Evolutionary conservation across 1,284 basidiomycete species (phyloP), one percentile per base, ranked within the genome.

Genomic region (Inonotus hispidus): DNA sequence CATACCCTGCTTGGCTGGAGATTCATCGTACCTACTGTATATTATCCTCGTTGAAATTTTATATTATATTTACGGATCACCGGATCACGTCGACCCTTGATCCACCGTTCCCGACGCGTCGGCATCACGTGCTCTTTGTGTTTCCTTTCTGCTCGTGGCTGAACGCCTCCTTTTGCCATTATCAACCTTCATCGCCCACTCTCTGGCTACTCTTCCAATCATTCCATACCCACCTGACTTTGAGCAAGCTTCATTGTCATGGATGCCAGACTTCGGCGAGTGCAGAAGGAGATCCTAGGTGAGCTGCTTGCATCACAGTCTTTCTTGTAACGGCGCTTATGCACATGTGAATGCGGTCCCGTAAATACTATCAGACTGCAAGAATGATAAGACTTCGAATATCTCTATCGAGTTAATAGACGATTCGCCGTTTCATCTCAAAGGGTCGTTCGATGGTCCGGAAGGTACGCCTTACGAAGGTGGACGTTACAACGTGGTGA

Each of bases 401-500:
- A 92, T 98, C 71, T 79, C 77, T 65, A 88, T 98, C 67, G 88
- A 92, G 64, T 87, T 94, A 72, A 79, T 98, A 69, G 92, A 94
- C 71, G 85, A 90, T 66, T 90, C 87, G 27, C 89, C 92, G 0
- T 95, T 91, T 71, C 93, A 96, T 71, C 82, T 97, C 39, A 87
- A 88, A 68, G 95, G 95, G 1, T 84, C 89, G 0, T 97, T 97
- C 73, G 84, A 87, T n/a, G 95, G 95, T 14, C 95, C 95, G 14
- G 87, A 93, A 66, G 95, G 85, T 56, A 98, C 95, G 2, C 93
- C 96, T 0, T 99, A 98, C 68, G 87, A 95, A 68, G 95, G 95
- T 38, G 97, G 97, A 19, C 82, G 82, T 47, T 99, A 95, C 71
- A 88, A 97, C 75, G 92, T 98, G 57, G 93, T 95, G 68, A 73